Evolutionary conservation across 768 basidiomycete species (phyloP), one percentile per base, ranked within the genome.

Genomic region (Mycena chlorophos): DNA sequence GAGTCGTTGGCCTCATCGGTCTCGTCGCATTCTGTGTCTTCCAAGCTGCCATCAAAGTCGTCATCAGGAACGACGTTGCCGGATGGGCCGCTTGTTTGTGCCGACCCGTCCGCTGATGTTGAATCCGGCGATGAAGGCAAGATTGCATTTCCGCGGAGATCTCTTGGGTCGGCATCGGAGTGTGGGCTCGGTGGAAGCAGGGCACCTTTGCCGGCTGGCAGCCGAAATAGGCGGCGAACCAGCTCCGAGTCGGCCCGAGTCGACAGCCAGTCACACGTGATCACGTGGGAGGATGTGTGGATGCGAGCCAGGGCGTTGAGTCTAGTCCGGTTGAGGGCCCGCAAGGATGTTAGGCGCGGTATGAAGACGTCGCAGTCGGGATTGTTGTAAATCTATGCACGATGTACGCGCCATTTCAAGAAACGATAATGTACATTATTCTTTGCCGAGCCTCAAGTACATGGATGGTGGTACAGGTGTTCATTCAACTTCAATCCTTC

Each of bases 401-500:
- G n/a, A n/a, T n/a, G n/a, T n/a, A n/a, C n/a, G n/a, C n/a, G n/a
- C n/a, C n/a, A n/a, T n/a, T n/a, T n/a, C n/a, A n/a, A n/a, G n/a
- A n/a, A n/a, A n/a, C n/a, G n/a, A n/a, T n/a, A n/a, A n/a, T n/a
- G n/a, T n/a, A n/a, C n/a, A n/a, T n/a, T n/a, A n/a, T n/a, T n/a
- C n/a, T n/a, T n/a, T n/a, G n/a, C n/a, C n/a, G n/a, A n/a, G n/a
- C n/a, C n/a, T 42, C 8, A 37, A 19, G 22, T 42, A 42, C 40
- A 42, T 42, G 40, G 40, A 20, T 42, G 40, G 5, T 26, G 23
- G 26, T 42, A 26, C 50, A 51, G 34, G 17, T 8, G 14, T 52
- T 73, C 55, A 76, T 25, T 65, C 58, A 51, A 76, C 69, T 3
- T 69, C 54, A 57, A 77, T 74, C 65, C 68, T 63, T 20, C 22